Percentiles rank a stretch among this genome's conserved stretches.
Conservation (phyloP, 139 green algal genomes). For the Microglena sp. region DNA sequence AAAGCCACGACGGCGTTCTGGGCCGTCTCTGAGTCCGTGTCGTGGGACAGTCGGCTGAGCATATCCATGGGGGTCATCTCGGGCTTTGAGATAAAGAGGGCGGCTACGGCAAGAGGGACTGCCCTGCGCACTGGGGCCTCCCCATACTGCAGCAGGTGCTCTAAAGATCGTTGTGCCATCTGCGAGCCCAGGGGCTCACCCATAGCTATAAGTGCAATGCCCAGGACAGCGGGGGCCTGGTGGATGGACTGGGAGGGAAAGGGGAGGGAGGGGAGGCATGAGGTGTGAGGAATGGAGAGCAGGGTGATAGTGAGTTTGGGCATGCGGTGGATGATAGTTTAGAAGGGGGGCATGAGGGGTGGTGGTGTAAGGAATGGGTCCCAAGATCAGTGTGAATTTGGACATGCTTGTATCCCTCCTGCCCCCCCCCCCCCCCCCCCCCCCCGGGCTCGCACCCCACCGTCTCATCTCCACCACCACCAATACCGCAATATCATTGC, state of each 20-base stretch:
- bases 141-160: constrained; percentile 85
- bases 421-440: no score
- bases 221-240: constrained; percentile 80
- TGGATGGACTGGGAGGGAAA: constrained; percentile 48
- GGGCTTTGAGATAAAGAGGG: constrained; percentile 79
- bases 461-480: no score
- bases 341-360: background rate
- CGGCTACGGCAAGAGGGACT: constrained; percentile 81
- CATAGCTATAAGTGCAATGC: constrained; percentile 87
- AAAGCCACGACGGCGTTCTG: constrained; percentile 80
- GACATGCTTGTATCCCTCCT: no score
- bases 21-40: constrained; percentile 71
- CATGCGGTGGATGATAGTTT: background rate
- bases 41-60: constrained; percentile 85
- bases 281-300: background rate
- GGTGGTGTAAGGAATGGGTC: no score
- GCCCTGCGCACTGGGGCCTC: constrained; percentile 40
- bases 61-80: constrained; percentile 82
- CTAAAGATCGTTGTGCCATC: constrained; percentile 81
- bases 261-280: background rate
- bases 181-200: constrained; percentile 82
- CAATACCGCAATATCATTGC: no score
- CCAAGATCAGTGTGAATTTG: background rate
- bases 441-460: no score
- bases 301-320: background rate